Evolutionary conservation across 352 stramenopile species (phyloP).

Genomic region (Pythium folliculosum): DNA sequence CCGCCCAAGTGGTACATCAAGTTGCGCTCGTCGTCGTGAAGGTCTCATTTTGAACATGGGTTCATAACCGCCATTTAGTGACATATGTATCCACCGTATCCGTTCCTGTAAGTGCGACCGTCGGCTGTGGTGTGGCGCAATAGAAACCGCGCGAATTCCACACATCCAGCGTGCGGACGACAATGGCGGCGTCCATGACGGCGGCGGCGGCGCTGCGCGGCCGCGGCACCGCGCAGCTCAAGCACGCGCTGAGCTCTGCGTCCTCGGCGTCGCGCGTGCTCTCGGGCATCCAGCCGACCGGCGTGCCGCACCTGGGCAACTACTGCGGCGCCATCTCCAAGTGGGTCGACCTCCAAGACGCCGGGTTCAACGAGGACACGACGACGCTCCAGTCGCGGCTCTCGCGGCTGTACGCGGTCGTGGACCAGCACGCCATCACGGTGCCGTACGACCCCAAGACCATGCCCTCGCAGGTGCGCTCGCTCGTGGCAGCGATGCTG

Average conservation of each 20-base stretch:
- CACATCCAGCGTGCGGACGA: neutral
- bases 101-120: constrained; percentile 3
- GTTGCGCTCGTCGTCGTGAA: constrained; percentile 36
- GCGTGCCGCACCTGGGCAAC: constrained; percentile 98
- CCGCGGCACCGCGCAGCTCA: constrained; percentile 14
- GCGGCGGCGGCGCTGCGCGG: constrained; percentile 16
- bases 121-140: constrained; percentile 1
- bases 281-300: constrained; percentile 98
- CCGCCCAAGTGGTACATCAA: constrained; percentile 71
- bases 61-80: constrained; percentile 15
- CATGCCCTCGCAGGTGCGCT: constrained; percentile 89
- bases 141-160: constrained; percentile 17
- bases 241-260: constrained; percentile 11
- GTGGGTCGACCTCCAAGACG: constrained; percentile 96
- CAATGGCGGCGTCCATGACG: constrained; percentile 14
- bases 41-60: constrained; percentile 2
- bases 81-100: constrained; percentile 7
- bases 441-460: constrained; percentile 92
- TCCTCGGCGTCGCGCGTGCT: constrained; percentile 73
- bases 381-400: constrained; percentile 19
- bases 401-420: constrained; percentile 78
- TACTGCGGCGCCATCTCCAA: constrained; percentile 98
- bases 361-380: constrained; percentile 14
- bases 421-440: constrained; percentile 98
- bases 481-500: constrained; percentile 94